phyloP scores from a whole-genome alignment of 495 filamentous ascomycete species.

The Lasiosphaeria miniovina region DNA sequence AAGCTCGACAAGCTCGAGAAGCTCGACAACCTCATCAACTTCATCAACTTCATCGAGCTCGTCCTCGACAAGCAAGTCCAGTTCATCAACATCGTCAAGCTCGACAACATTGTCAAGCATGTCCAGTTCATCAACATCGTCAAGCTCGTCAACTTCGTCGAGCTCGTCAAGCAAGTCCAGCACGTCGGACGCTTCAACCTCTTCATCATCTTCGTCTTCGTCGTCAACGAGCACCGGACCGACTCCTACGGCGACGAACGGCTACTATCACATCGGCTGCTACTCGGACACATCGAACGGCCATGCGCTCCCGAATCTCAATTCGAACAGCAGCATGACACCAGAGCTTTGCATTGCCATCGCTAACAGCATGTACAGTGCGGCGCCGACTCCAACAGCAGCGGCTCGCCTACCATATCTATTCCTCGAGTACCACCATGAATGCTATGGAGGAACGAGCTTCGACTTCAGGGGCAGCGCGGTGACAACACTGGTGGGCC shows the following conservation, averaged over 20 bases:
- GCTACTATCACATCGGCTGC: slow-evolving; percentile 28
- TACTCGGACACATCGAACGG: slow-evolving; percentile 21
- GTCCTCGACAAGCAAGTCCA: background rate
- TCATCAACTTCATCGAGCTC: background rate
- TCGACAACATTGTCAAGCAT: background rate
- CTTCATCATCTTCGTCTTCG: background rate
- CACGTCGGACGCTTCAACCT: background rate
- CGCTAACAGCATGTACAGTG: slow-evolving; percentile 18
- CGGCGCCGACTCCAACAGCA: slow-evolving; percentile 16
- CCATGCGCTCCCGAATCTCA: slow-evolving; percentile 23
- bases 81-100: background rate
- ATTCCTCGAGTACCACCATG: slow-evolving; percentile 24
- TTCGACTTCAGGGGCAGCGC: slow-evolving; percentile 17
- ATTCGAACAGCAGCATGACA: slow-evolving; percentile 22
- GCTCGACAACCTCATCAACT: background rate
- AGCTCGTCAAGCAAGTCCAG: background rate
- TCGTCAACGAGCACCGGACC: slow-evolving; percentile 3
- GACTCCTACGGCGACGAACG: slow-evolving; percentile 13
- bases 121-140: background rate
- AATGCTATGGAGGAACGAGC: slow-evolving; percentile 26
- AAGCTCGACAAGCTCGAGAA: too few species aligned
- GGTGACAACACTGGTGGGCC: slow-evolving; percentile 20
- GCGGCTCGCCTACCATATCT: slow-evolving; percentile 17
- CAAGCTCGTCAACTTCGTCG: background rate
- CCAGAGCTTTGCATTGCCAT: slow-evolving; percentile 24